Percentiles rank a stretch among this genome's conserved stretches.
Conservation (phyloP, 164 flowering plant species). For the Litsea cubeba region DNA sequence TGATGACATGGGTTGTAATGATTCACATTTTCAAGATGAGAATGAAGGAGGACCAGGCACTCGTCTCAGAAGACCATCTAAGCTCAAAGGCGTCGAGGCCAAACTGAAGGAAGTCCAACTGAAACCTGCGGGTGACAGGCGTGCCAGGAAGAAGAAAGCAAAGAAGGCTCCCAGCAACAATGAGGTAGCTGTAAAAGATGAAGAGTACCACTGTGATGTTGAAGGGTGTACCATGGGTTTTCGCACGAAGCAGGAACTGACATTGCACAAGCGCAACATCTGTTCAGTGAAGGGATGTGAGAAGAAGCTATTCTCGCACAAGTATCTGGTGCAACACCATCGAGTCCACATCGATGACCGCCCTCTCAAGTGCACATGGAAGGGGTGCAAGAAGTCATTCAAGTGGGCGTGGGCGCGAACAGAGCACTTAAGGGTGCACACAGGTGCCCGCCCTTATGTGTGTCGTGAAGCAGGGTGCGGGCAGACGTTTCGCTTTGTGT, state of each 20-base stretch:
- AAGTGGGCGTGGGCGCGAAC: conserved; percentile 99
- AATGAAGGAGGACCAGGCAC: conserved; percentile 67
- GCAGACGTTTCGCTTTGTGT: conserved; percentile 93
- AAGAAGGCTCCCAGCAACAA: conserved; percentile 21
- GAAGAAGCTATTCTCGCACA: conserved; percentile 96
- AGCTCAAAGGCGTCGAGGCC: conserved; percentile 20
- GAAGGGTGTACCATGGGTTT: conserved; percentile 94
- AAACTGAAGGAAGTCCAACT: conserved; percentile 9
- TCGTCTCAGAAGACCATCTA: conserved; percentile 57
- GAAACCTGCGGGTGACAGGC: conserved; percentile 35
- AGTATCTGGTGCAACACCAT: conserved; percentile 89
- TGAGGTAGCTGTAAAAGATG: conserved; percentile 23
- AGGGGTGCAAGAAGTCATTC: conserved; percentile 95
- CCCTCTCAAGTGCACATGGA: conserved; percentile 96
- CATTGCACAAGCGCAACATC: conserved; percentile 64
- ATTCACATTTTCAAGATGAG: conserved; percentile 33
- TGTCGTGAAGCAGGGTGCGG: conserved; percentile 84
- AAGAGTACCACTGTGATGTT: conserved; percentile 62
- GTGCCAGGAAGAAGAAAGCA: conserved; percentile 22
- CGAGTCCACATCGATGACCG: conserved; percentile 91
- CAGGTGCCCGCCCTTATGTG: conserved; percentile 90
- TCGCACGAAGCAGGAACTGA: conserved; percentile 64
- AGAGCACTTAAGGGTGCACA: conserved; percentile 96
- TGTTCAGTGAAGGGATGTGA: conserved; percentile 93
- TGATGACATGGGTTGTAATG: conserved; percentile 16